Evolutionary conservation across 2,329 filamentous ascomycete species (phyloP).

Genomic region (Lachnellula willkommii): DNA sequence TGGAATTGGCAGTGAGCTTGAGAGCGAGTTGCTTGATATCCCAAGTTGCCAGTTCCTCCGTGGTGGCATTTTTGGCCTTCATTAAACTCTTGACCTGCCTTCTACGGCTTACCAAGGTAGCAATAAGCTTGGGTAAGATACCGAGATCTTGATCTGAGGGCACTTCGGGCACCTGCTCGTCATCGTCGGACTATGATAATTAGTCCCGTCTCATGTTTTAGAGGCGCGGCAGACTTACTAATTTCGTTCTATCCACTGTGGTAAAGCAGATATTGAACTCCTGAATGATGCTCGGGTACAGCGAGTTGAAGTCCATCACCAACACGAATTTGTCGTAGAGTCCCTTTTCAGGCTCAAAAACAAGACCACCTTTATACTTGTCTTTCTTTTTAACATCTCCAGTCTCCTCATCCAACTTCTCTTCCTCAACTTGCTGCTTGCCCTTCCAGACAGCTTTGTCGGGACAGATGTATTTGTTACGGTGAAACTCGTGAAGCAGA

Average conservation of each 20-base stretch:
- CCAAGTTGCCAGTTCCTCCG: constrained; percentile 87
- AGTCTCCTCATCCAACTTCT: constrained; percentile 62
- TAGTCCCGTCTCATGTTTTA: constrained; percentile 6
- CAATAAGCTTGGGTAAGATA: constrained; percentile 84
- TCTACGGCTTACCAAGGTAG: constrained; percentile 82
- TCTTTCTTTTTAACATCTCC: constrained; percentile 92
- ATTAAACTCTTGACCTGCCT: constrained; percentile 93
- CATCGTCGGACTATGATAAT: constrained; percentile 58
- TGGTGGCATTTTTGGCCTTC: constrained; percentile 84
- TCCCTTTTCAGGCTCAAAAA: constrained; percentile 96
- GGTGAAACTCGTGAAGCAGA: constrained; percentile 91
- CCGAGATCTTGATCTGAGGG: constrained; percentile 73
- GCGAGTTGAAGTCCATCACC: constrained; percentile 99
- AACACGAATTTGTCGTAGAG: constrained; percentile 97
- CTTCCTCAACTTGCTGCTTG: constrained; percentile 67
- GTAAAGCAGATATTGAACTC: constrained; percentile 99
- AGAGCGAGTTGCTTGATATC: constrained; percentile 96
- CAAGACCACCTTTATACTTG: constrained; percentile 97
- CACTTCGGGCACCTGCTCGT: constrained; percentile 84
- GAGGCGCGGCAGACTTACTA: constrained; percentile 47
- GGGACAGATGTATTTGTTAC: constrained; percentile 95
- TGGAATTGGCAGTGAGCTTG: constrained; percentile 97
- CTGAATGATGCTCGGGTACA: constrained; percentile 99
- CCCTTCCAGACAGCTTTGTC: constrained; percentile 84
- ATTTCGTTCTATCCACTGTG: constrained; percentile 73